A percentile compares a stretch with the other conserved stretches of the same genome.
These are phyloP conservation scores for Sporothrix schenckii DNA, from an alignment of 2,329 filamentous ascomycete species.

Conservation along the genomic window DNA sequence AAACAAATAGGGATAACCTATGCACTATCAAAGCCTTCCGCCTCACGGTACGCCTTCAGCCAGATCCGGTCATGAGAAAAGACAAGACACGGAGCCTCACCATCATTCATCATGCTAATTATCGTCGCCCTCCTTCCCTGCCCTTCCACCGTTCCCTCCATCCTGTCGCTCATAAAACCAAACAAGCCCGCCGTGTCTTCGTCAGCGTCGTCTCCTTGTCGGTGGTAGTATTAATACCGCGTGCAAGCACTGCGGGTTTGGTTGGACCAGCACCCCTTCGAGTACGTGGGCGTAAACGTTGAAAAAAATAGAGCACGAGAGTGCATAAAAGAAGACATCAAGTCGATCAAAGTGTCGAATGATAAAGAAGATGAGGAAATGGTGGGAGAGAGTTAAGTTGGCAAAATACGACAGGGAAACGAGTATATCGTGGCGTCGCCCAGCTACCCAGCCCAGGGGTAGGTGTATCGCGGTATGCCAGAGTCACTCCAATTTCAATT, in stretches of 20 bases:
- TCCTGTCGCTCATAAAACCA: conserved; percentile 16
- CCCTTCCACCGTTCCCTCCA: background rate
- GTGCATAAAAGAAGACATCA: conserved; percentile 27
- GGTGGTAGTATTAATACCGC: conserved; percentile 31
- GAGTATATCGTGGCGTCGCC: background rate
- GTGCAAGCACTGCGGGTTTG: conserved; percentile 31
- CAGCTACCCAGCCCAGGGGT: conserved; percentile 26
- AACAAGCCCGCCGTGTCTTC: conserved; percentile 17
- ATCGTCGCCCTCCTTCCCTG: background rate
- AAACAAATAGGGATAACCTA: conserved; percentile 8
- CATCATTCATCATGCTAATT: background rate
- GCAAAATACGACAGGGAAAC: background rate
- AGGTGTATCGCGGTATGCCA: conserved; percentile 24
- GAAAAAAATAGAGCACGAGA: conserved; percentile 19
- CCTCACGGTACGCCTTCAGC: background rate
- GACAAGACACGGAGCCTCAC: background rate
- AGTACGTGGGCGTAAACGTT: conserved; percentile 10
- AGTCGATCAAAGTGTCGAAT: conserved; percentile 27
- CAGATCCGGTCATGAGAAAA: background rate
- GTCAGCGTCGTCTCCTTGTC: conserved; percentile 27
- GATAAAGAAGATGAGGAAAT: background rate
- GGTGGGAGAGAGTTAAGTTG: background rate
- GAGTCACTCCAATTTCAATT: background rate
- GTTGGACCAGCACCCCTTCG: conserved; percentile 25
- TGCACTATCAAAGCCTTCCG: conserved; percentile 9